phyloP scores from a whole-genome alignment of 176 grass and related monocot species.

The bread wheat (Triticum aestivum) region IWGSC_CS_RefSeq_v2.1 NC_057801.1:493772636-493773135 shows the following conservation, averaged over 20 bases:
- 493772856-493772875: not conserved
- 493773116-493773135: not conserved
- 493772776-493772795: slow-evolving; percentile 58
- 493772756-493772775: not conserved
- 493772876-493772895: not conserved
- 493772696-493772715: slow-evolving; percentile 13
- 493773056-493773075: not conserved
- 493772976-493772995: slow-evolving; percentile 89
- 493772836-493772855: slow-evolving; percentile 60
- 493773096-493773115: not conserved
- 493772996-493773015: slow-evolving; percentile 93
- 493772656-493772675: not conserved
- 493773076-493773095: not conserved
- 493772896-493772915: slow-evolving; percentile 19
- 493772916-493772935: slow-evolving; percentile 36
- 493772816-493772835: slow-evolving; percentile 74
- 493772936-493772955: slow-evolving; percentile 54
- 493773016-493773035: slow-evolving; percentile 70
- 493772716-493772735: not conserved
- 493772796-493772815: slow-evolving; percentile 80
- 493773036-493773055: not conserved
- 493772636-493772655: not conserved
- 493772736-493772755: slow-evolving; percentile 18
- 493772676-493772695: slow-evolving; percentile 1
- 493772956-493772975: slow-evolving; percentile 62